Evolutionary conservation across 1,139 yeast species (phyloP), one percentile per base, ranked within the genome.

Genomic region (Wickerhamomyces sp.): DNA sequence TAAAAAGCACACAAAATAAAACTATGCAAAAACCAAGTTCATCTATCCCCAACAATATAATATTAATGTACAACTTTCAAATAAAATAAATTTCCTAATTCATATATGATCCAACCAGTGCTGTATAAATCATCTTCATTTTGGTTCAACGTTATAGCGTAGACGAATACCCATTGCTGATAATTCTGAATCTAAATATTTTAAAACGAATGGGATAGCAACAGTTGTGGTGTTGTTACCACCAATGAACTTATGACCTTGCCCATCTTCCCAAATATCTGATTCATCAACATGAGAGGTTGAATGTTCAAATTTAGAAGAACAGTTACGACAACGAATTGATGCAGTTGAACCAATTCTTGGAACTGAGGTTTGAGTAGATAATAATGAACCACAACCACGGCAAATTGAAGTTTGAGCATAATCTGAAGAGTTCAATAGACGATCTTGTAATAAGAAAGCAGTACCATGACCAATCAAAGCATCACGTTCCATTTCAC

Each of bases 401-500:
- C 94, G 88, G 71, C 99, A 93, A 44, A 93, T 69, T 11, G 94
- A 71, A 0, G 96, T 81, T 63, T 90, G 96, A 1, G 98, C 81
- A 71, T 94, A 94, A 68, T 93, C 99, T 23, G 96, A 87, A 65
- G 96, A 90, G 69, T 94, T 93, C 66, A 94, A 76, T 63, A 93
- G 75, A 69, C 99, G 84, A 66, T 93, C 99, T 67, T 93, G 99
- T 57, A 93, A 73, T 61, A 93, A 72, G 80, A 80, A 93, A 1
- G 99, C 90, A n/a, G 99, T 85, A 70, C 99, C 99, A 64, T 94
- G 99, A 51, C 99, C 99, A 65, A 93, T 90, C 60, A 93, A 75
- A 3, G 99, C 99, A 75, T 93, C 99, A 73, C 99, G 87, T 72
- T 93, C 99, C 99, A 93, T 93, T 69, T 93, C 99, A 66, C 99